Conservation (phyloP, 768 basidiomycete genomes). For the Sarcomyxa edulis region DNA sequence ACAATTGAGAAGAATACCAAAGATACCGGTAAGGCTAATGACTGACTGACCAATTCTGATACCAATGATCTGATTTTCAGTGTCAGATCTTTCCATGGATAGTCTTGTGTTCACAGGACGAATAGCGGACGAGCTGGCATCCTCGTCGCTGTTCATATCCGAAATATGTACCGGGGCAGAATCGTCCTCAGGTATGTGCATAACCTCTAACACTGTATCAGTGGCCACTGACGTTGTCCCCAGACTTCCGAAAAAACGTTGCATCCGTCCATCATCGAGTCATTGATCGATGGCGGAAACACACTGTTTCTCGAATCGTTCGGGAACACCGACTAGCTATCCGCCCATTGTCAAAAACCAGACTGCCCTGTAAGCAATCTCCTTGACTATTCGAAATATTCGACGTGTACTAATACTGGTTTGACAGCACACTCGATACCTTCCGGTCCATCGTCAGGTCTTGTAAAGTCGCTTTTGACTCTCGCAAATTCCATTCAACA, state of each 20-base stretch:
- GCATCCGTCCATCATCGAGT: slow-evolving; percentile 37
- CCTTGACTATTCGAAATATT: background rate
- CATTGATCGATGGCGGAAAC: slow-evolving; percentile 49
- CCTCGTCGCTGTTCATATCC: slow-evolving; percentile 36
- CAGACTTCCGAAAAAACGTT: slow-evolving; percentile 44
- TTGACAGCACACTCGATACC: slow-evolving; percentile 10
- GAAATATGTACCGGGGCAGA: too few species aligned
- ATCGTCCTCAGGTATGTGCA: too few species aligned
- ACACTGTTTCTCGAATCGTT: slow-evolving; percentile 30
- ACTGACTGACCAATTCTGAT: too few species aligned
- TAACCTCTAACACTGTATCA: too few species aligned
- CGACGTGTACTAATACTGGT: slow-evolving; percentile 1
- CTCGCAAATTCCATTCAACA: slow-evolving; percentile 50
- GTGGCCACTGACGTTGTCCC: slow-evolving; percentile 3
- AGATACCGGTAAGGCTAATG: slow-evolving; percentile 32
- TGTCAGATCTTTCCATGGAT: slow-evolving; percentile 20
- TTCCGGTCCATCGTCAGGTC: slow-evolving; percentile 43
- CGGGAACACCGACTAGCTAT: slow-evolving; percentile 16
- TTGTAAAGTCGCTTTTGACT: slow-evolving; percentile 49
- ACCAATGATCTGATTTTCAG: slow-evolving; percentile 3
- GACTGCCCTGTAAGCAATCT: slow-evolving; percentile 18
- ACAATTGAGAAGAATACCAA: slow-evolving; percentile 23
- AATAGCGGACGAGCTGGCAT: slow-evolving; percentile 41
- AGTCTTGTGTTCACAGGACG: slow-evolving; percentile 44
- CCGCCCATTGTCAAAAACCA: slow-evolving; percentile 12